A percentile compares a stretch with the other conserved stretches of the same genome.
Conservation (phyloP, 139 green algal species). For the Trebouxia sp. region DNA sequence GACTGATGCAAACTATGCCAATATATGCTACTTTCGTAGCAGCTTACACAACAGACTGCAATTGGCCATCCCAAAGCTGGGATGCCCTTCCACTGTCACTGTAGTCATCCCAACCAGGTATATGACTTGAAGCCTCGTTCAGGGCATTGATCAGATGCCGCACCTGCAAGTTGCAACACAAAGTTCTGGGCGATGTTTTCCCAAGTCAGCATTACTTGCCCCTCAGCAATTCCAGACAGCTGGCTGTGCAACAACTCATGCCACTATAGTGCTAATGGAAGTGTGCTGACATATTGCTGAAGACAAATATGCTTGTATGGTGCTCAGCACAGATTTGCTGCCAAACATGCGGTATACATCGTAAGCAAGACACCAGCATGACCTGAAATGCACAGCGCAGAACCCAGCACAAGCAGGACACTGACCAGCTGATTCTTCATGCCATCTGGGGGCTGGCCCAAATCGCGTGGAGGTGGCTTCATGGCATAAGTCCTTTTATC, state of each 20-base stretch:
- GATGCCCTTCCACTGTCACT: constrained; percentile 50
- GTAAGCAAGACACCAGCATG: not conserved
- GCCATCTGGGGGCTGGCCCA: constrained; percentile 60
- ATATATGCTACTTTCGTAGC: no score
- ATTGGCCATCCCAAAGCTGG: constrained; percentile 55
- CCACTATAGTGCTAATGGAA: not conserved
- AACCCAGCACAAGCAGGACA: no score
- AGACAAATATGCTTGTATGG: not conserved
- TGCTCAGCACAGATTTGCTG: not conserved
- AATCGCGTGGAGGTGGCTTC: constrained; percentile 63
- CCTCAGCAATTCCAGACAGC: not conserved
- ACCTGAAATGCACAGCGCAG: no score
- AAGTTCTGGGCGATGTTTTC: no score
- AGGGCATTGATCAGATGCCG: constrained; percentile 54
- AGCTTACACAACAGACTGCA: no score
- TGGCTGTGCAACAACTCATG: not conserved
- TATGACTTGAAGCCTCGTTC: constrained; percentile 65
- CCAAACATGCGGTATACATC: not conserved
- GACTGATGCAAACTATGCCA: no score
- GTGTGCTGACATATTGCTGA: not conserved
- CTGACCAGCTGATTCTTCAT: constrained; percentile 87
- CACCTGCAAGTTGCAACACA: constrained; percentile 34
- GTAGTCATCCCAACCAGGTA: constrained; percentile 83
- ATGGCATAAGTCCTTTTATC: constrained; percentile 89
- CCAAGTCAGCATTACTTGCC: not conserved